These are phyloP conservation scores for Lomentospora prolificans DNA, from an alignment of 2,329 filamentous ascomycete species.

Conservation along the genomic window DNA sequence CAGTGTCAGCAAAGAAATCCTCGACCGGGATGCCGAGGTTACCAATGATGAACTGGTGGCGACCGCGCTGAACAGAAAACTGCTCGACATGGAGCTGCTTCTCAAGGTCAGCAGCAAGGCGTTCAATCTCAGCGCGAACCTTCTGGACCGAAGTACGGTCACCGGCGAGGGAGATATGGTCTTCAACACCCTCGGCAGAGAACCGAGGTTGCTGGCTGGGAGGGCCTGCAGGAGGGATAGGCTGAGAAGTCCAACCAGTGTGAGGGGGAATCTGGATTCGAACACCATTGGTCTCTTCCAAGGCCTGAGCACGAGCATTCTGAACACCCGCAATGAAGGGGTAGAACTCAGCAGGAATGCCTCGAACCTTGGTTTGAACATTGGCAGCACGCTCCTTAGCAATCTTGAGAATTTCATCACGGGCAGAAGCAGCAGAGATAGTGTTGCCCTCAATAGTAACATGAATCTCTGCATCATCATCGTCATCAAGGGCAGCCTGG, in stretches of 20 bases:
- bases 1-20: slow-evolving; percentile 82
- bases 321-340: slow-evolving; percentile 83
- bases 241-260: slow-evolving; percentile 47
- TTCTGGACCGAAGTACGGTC: slow-evolving; percentile 76
- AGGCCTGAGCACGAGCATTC: slow-evolving; percentile 54
- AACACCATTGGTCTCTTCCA: slow-evolving; percentile 71
- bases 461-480: slow-evolving; percentile 76
- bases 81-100: slow-evolving; percentile 69
- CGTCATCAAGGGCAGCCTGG: slow-evolving; percentile 45
- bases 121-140: slow-evolving; percentile 71
- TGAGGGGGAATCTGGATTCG: slow-evolving; percentile 77
- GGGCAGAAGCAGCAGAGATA: slow-evolving; percentile 74
- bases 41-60: slow-evolving; percentile 92
- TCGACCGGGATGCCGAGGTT: slow-evolving; percentile 70
- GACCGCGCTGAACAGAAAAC: slow-evolving; percentile 70
- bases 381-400: slow-evolving; percentile 77
- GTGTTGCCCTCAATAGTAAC: slow-evolving; percentile 87
- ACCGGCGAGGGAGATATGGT: slow-evolving; percentile 77
- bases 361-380: slow-evolving; percentile 70
- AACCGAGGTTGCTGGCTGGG: slow-evolving; percentile 62
- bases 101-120: slow-evolving; percentile 64
- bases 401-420: slow-evolving; percentile 76
- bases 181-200: slow-evolving; percentile 51
- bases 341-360: slow-evolving; percentile 85
- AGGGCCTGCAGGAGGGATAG: slow-evolving; percentile 45